These are phyloP conservation scores for Chrysanthemum lavandulifolium DNA, from an alignment of 129 eudicot genomes.

Conservation along the genomic window DNA sequence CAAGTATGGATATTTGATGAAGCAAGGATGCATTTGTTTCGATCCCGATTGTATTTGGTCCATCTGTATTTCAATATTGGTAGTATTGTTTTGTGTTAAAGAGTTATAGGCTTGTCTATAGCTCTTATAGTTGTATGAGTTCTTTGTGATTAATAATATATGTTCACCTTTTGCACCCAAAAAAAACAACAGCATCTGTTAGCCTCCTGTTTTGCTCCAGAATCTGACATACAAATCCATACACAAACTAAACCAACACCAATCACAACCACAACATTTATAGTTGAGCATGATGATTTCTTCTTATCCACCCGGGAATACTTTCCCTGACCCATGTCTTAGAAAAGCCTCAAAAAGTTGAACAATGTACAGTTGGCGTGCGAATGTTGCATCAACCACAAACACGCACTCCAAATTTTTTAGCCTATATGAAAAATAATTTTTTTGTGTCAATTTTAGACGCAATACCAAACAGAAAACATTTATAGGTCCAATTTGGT, in stretches of 20 bases:
- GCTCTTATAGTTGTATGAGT: too few species aligned
- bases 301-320: conserved; percentile 48
- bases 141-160: too few species aligned
- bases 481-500: background rate
- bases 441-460: background rate
- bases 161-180: too few species aligned
- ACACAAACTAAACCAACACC: conserved; percentile 40
- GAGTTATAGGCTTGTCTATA: too few species aligned
- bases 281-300: conserved; percentile 41
- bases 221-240: conserved; percentile 48
- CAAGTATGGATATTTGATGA: too few species aligned
- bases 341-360: background rate
- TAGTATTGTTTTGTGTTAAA: too few species aligned
- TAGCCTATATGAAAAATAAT: too few species aligned
- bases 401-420: background rate
- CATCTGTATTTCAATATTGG: too few species aligned
- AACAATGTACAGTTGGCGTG: background rate
- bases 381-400: conserved; percentile 1
- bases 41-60: too few species aligned
- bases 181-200: too few species aligned
- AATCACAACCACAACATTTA: conserved; percentile 24
- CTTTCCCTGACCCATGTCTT: conserved; percentile 39
- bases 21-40: too few species aligned
- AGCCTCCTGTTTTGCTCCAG: too few species aligned
- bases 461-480: conserved; percentile 9